phyloP scores from a whole-genome alignment of 2,329 filamentous ascomycete species.

The Diplodia seriata region DNA sequence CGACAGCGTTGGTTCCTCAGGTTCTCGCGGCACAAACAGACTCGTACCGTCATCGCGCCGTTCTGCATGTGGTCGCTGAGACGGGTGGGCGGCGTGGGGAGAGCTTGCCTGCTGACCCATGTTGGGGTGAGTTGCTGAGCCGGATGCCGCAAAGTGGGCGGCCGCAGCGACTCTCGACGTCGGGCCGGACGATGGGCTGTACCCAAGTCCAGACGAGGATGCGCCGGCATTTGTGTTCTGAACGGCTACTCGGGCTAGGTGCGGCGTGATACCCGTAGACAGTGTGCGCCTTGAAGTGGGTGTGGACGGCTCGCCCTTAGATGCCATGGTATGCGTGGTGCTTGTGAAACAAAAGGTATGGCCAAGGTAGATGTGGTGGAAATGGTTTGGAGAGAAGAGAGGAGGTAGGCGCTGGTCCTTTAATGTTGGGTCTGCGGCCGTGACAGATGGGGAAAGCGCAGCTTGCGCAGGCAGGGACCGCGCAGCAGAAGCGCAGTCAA shows the following conservation, averaged over 20 bases:
- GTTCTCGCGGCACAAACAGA: not conserved
- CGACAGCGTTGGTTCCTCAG: not conserved
- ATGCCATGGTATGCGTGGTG: not conserved
- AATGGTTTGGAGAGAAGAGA: not conserved
- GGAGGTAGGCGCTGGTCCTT: not conserved
- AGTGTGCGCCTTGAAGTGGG: not conserved
- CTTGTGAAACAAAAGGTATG: not conserved
- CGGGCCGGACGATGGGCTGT: not conserved
- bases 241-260: not conserved
- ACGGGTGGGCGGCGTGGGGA: not conserved
- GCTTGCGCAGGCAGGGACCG: not conserved
- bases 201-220: not conserved
- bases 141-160: not conserved
- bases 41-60: not conserved
- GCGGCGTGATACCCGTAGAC: not conserved
- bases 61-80: not conserved
- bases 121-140: not conserved
- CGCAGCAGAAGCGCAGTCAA: not conserved
- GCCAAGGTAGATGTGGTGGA: not conserved
- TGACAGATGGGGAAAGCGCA: not conserved
- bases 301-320: not conserved
- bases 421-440: not conserved
- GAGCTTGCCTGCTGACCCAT: not conserved
- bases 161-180: not conserved
- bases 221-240: not conserved